Evolutionary conservation across 208 protist genomes (phyloP), one percentile per base, ranked within the genome.

Genomic region (Crithidia thermophila): DNA sequence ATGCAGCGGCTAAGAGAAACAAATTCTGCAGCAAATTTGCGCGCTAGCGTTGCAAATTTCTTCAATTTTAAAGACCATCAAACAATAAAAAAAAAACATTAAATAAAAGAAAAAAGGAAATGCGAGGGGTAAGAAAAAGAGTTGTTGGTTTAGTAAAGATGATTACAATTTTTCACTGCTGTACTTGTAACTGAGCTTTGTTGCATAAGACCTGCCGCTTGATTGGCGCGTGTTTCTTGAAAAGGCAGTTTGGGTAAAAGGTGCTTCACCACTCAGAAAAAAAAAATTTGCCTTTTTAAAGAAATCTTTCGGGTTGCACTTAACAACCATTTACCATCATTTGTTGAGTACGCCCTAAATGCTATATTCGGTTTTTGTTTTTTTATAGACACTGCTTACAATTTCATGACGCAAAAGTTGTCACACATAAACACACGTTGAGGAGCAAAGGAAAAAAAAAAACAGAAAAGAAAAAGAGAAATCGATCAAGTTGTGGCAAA

Each of bases 91-190:
- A 25, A 31, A 69, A 52, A 21, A 1, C 49, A 27, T 34, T 11
- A 28, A 23, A 52, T 52, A 60, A 63, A 67, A 14, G n/a, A 28
- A 49, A 25, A 51, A 49, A 25, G 20, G 9, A 51, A 63, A 2
- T 5, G 25, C 13, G 39, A 43, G 10, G 39, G 39, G 39, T 10
- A 6, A 52, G 34, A 16, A 40, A 57, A 40, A 25, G 0, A 57
- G 27, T 40, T 11, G 9, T 42, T 7, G 2, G 6, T 16, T 1
- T 8, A 31, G 6, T 31, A 53, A 34, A 53, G 47, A 4, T 3
- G 16, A n/a, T n/a, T n/a, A n/a, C n/a, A n/a, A n/a, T n/a, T n/a
- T n/a, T n/a, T n/a, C n/a, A n/a, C n/a, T n/a, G n/a, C n/a, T n/a
- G n/a, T n/a, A n/a, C n/a, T n/a, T n/a, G n/a, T n/a, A n/a, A n/a